Base-by-base conservation (phyloP, 2,329 filamentous ascomycete species). In the Hypoxylon sp. region DNA sequence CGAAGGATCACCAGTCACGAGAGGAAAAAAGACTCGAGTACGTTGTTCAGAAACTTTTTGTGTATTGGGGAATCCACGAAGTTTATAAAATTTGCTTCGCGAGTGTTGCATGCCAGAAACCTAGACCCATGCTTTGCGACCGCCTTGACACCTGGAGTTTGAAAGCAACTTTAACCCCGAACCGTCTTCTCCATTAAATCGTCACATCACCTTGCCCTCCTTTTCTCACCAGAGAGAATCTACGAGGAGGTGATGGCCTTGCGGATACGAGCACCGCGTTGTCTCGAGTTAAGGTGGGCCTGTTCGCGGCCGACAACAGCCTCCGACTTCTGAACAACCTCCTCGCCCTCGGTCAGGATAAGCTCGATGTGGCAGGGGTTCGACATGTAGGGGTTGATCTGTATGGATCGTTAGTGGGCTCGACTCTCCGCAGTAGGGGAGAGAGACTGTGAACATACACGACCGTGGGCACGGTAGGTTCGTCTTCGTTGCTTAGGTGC, bases 381-480 rank as follows among this genome's bases (percentile, higher is more conserved):
- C 78, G 94, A 98, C 97, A 99, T 98, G 91, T 98, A 99, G 74
- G 96, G 96, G 92, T 99, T 99, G 89, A 99, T 99, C 94, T 98
- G 70, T 46, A 59, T 46, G 29, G 11, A n/a, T 51, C 59, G 69
- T 82, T 75, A 82, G 76, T 17, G 55, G 59, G 46, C 31, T 62
- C 24, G 21, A 54, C 6, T 11, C 21, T 31, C 15, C 19, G 6
- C 17, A 6, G 35, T 10, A 31, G 15, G 19, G 10, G 11, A 61
- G 61, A 39, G 54, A 24, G 44, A 67, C 21, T 58, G 62, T 65
- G 13, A 78, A 93, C 94, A 80, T 97, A 98, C 95, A 89, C 96
- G 94, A 91, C 96, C 96, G 90, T 99, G 96, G 75, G 97, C 97
- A 91, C 96, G 94, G 93, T 99, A 99, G 82, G 96, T 99, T 85